Evolutionary conservation across 2,329 filamentous ascomycete species (phyloP), one percentile per base, ranked within the genome.

Genomic region (Massarina eburnea): DNA sequence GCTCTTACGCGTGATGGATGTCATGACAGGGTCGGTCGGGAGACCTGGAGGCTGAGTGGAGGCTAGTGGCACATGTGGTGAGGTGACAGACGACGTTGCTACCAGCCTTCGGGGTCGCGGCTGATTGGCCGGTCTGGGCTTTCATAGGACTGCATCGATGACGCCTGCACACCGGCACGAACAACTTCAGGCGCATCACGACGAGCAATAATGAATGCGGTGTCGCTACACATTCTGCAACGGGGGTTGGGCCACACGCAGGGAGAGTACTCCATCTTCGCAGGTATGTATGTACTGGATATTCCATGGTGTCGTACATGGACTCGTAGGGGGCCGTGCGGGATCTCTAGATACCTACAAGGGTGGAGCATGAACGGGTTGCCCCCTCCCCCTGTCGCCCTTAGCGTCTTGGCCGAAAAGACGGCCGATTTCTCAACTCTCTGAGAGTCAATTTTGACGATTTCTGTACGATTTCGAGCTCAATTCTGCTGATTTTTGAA

Each of bases 151-250:
- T 26, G 38, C 48, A 55, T 63, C 59, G 49, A 62, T 61, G 61
- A 64, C 58, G 61, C 58, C 55, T 61, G 39, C 56, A 59, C 52
- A 46, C 30, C 52, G 47, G 44, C 46, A 49, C 43, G 41, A 41
- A 40, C 45, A 29, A 29, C 37, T 45, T 35, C 33, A 36, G 22
- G 27, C 20, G 41, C 32, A 22, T 27, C 43, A 24, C 39, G 15
- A 43, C 32, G 29, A 14, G 20, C 15, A 32, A 29, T 35, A 35
- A 19, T 35, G 46, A 45, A 43, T 42, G 48, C 40, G 22, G 32
- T 15, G 18, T 22, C 9, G 34, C 40, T 26, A 34, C 32, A 39
- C 26, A 38, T 37, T 36, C 43, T 46, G 21, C 30, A 36, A 35
- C 15, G 42, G 20, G 18, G 17, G 15, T n/a, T 7, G 15, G 7